These are phyloP conservation scores for Castanopsis chinensis DNA, from an alignment of 306 rosid genomes.

Conservation along the genomic window DNA sequence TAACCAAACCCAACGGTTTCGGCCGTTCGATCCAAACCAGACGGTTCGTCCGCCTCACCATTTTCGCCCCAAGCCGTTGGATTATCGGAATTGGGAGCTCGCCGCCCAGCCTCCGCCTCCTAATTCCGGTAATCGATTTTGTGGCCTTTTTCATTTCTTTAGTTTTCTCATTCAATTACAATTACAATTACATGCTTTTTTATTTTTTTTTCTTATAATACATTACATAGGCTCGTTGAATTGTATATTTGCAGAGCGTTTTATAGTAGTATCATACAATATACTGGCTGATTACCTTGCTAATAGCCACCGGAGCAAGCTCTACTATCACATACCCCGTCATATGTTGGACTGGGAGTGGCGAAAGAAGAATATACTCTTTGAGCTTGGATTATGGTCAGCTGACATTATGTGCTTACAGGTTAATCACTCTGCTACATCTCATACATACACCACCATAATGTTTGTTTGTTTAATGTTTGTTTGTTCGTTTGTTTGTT, in stretches of 20 bases:
- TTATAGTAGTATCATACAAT: conserved; percentile 79
- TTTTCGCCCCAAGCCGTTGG: conserved; percentile 37
- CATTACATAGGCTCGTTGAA: too few species aligned
- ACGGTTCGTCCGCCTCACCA: conserved; percentile 12
- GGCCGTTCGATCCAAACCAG: conserved; percentile 14
- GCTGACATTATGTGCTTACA: conserved; percentile 91
- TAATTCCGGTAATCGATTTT: conserved; percentile 45
- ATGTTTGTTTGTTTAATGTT: conserved; percentile 10
- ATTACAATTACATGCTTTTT: too few species aligned
- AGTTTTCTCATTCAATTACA: background rate
- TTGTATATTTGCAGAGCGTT: conserved; percentile 53
- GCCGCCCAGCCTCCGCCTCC: conserved; percentile 44
- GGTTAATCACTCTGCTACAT: conserved; percentile 46
- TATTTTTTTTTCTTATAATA: background rate
- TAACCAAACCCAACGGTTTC: conserved; percentile 7
- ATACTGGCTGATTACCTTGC: conserved; percentile 90
- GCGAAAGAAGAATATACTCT: conserved; percentile 63
- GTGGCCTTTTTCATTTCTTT: background rate
- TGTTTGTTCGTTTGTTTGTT: background rate
- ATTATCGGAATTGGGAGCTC: conserved; percentile 75
- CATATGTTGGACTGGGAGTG: conserved; percentile 77
- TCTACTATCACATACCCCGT: conserved; percentile 71
- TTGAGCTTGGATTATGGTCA: conserved; percentile 88
- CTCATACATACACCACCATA: background rate
- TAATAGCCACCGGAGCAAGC: conserved; percentile 55